phyloP scores from a whole-genome alignment of 2,329 filamentous ascomycete species.

The Apiospora malaysiana region DNA sequence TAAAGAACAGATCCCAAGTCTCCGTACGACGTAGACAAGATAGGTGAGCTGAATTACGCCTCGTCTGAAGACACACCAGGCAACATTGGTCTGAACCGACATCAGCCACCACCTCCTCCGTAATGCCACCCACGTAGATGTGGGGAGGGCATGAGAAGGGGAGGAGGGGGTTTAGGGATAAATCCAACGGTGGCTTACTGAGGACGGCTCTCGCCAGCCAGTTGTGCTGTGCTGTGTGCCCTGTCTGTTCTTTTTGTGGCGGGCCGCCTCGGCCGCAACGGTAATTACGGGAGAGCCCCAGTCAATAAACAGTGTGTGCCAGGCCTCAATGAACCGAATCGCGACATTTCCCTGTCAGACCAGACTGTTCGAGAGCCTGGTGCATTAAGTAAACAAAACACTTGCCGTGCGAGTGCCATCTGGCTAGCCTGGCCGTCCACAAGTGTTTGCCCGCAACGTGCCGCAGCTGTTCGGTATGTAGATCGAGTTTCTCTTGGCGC shows the following conservation, averaged over 20 bases:
- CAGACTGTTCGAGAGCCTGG: not conserved
- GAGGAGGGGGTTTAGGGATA: too few species aligned
- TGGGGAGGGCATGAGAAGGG: not conserved
- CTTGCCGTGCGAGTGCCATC: not conserved
- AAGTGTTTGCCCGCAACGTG: too few species aligned
- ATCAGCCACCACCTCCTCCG: not conserved
- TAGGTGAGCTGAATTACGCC: not conserved
- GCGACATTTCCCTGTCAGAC: not conserved
- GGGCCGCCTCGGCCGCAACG: constrained; percentile 4
- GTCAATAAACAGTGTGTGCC: not conserved
- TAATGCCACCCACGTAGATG: not conserved
- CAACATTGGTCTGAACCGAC: not conserved
- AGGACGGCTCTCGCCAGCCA: not conserved
- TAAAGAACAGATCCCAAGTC: not conserved
- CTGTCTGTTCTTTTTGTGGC: not conserved
- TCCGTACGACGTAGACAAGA: not conserved
- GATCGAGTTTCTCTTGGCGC: not conserved
- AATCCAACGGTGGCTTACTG: too few species aligned
- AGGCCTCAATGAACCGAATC: not conserved
- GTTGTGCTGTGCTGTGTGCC: not conserved
- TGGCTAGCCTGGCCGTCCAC: not conserved
- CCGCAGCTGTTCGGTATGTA: not conserved
- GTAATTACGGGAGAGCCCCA: constrained; percentile 5
- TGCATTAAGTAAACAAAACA: constrained; percentile 12
- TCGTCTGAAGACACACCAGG: not conserved